A percentile compares a stretch with the other conserved stretches of the same genome.
Conservation (phyloP, 768 basidiomycete genomes). For the Dioszegia aurantiaca region DNA sequence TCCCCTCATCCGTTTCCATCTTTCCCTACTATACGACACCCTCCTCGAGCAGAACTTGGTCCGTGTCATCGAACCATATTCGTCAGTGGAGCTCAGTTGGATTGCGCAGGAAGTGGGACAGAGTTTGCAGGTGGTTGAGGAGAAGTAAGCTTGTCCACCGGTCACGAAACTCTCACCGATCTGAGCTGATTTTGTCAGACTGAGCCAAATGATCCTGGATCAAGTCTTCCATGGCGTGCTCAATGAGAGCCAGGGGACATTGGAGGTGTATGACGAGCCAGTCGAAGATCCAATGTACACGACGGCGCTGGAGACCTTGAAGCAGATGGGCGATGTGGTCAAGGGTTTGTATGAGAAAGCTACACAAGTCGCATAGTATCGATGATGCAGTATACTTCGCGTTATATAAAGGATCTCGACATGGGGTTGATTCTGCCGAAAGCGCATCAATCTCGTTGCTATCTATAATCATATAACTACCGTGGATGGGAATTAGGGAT, state of each 20-base stretch:
- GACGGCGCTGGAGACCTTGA: slow-evolving; percentile 82
- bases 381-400: too few species aligned
- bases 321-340: slow-evolving; percentile 89
- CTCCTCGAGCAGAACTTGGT: slow-evolving; percentile 92
- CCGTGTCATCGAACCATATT: slow-evolving; percentile 93
- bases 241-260: slow-evolving; percentile 90
- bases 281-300: slow-evolving; percentile 64
- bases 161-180: background rate
- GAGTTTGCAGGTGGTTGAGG: slow-evolving; percentile 80
- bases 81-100: slow-evolving; percentile 81
- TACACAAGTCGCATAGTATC: slow-evolving; percentile 9
- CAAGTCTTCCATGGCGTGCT: slow-evolving; percentile 90
- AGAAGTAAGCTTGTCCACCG: slow-evolving; percentile 63
- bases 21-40: slow-evolving; percentile 90
- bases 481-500: too few species aligned
- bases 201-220: slow-evolving; percentile 98
- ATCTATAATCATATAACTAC: too few species aligned
- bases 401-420: too few species aligned
- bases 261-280: slow-evolving; percentile 83
- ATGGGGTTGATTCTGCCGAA: too few species aligned
- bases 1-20: slow-evolving; percentile 90
- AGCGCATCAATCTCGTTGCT: too few species aligned
- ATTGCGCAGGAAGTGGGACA: slow-evolving; percentile 85
- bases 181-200: slow-evolving; percentile 55
- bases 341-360: slow-evolving; percentile 83